Evolutionary conservation across 1,139 yeast genomes (phyloP), one percentile per base, ranked within the genome.

Genomic region (Lodderomyces elongisporus): DNA sequence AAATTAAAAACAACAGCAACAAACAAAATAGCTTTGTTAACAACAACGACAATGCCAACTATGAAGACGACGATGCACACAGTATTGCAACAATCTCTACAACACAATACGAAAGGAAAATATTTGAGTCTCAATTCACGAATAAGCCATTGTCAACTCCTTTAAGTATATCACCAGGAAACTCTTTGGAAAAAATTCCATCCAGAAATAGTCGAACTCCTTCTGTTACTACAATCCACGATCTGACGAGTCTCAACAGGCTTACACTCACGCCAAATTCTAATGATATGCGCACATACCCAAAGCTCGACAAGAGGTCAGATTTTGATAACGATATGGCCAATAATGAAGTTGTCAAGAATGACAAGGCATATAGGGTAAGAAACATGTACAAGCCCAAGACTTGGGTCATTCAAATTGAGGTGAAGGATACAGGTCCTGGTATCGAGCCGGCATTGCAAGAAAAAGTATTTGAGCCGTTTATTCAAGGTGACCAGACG

Each of bases 401-500:
- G 40, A 60, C 66, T 7, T 78, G 82, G 79, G 84, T 72, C 3
- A 56, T 84, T 36, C 84, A 83, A 48, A 73, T 89, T 30, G 80
- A 79, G 41, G 95, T 91, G 6, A 72, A 72, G 22, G 98, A 91
- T 54, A 83, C 93, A 0, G 98, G 98, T 4, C 87, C 95, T 0
- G 98, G 97, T 40, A 87, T 91, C 32, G 88, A 83, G 31, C 79
- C 82, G 13, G 74, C 79, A 1, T 62, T 85, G 36, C 93, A 85
- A 48, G 82, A 81, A 31, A 79, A 82, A 44, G 91, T 91, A 1
- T 91, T 91, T 60, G 96, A 91, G 52, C 96, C 96, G 3, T 91
- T 91, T 62, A 85, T 87, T 21, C 98, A 89, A 58, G 97, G 97
- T 30, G 97, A 91, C 50, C 96, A 89, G 56, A 89, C 96, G 0